These are phyloP conservation scores for Spongiforma sp. DNA, from an alignment of 1,284 basidiomycete genomes.

Conservation along the genomic window DNA sequence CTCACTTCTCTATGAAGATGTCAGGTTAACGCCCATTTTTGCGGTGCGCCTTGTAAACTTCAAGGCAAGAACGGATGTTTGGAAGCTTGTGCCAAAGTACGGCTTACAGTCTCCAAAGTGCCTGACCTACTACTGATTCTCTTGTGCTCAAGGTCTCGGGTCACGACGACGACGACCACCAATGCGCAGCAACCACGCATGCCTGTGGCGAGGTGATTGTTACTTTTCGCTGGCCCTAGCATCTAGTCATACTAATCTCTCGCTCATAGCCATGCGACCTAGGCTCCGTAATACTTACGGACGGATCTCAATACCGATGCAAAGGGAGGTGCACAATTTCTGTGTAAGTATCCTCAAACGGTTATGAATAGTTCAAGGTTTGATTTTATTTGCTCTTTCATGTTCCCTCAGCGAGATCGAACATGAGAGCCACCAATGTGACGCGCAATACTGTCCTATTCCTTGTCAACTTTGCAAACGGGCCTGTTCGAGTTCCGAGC, in stretches of 20 bases:
- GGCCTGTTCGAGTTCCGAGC: slow-evolving; percentile 49
- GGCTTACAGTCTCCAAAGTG: not conserved
- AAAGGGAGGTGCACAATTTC: slow-evolving; percentile 47
- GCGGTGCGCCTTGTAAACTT: slow-evolving; percentile 48
- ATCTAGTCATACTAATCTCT: not conserved
- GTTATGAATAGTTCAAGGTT: not conserved
- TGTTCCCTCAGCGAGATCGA: slow-evolving; percentile 44
- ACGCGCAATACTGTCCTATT: slow-evolving; percentile 53
- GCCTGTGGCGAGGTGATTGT: slow-evolving; percentile 55
- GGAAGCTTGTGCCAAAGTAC: slow-evolving; percentile 51
- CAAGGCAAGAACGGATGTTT: slow-evolving; percentile 51
- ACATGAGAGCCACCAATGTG: slow-evolving; percentile 54
- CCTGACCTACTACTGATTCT: slow-evolving; percentile 19
- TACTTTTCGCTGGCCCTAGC: not conserved
- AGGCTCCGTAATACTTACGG: slow-evolving; percentile 30
- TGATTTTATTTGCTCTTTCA: no score
- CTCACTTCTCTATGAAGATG: no score
- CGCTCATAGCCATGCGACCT: slow-evolving; percentile 52
- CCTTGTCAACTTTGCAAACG: slow-evolving; percentile 57
- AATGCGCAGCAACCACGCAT: slow-evolving; percentile 56
- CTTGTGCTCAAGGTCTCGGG: slow-evolving; percentile 39
- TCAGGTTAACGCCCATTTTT: slow-evolving; percentile 51
- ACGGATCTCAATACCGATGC: slow-evolving; percentile 45
- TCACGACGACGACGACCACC: slow-evolving; percentile 52
- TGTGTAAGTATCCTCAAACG: slow-evolving; percentile 40